These are phyloP conservation scores for Kickxella alabastrina DNA, from an alignment of 192 early-diverging fungal species.

Conservation along the genomic window DNA sequence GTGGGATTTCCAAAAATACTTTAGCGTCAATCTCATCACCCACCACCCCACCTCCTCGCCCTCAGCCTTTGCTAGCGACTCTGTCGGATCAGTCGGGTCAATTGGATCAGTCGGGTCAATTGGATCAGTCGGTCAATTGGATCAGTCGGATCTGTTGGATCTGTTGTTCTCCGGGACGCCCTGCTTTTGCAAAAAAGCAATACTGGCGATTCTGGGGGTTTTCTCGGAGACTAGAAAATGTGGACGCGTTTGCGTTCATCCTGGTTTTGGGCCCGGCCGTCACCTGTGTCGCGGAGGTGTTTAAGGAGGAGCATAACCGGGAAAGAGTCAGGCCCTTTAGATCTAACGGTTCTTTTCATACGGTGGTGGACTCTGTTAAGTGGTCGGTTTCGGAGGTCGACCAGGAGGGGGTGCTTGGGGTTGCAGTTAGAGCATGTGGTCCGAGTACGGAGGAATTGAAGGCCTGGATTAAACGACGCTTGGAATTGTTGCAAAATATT, in stretches of 20 bases:
- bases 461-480: slow-evolving; percentile 25
- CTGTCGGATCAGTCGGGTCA: no score
- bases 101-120: no score
- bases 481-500: slow-evolving; percentile 7
- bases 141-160: no score
- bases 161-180: slow-evolving; percentile 36
- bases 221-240: background rate
- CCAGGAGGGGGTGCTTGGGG: slow-evolving; percentile 13
- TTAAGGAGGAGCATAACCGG: slow-evolving; percentile 20
- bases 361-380: slow-evolving; percentile 3
- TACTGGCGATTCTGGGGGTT: background rate
- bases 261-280: slow-evolving; percentile 30
- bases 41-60: slow-evolving; percentile 1
- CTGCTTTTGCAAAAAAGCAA: slow-evolving; percentile 14
- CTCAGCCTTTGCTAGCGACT: background rate
- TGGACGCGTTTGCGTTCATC: slow-evolving; percentile 43
- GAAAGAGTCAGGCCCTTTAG: slow-evolving; percentile 28
- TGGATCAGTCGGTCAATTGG: no score
- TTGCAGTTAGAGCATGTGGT: slow-evolving; percentile 36
- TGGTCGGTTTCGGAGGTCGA: slow-evolving; percentile 49
- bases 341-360: background rate
- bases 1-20: slow-evolving; percentile 66
- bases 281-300: slow-evolving; percentile 1
- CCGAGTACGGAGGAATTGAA: slow-evolving; percentile 27
- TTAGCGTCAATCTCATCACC: slow-evolving; percentile 48